A percentile compares a stretch with the other conserved stretches of the same genome.
These are phyloP conservation scores for Oxytropis ochrocephala DNA, from an alignment of 306 rosid species.

Conservation along the genomic window DNA sequence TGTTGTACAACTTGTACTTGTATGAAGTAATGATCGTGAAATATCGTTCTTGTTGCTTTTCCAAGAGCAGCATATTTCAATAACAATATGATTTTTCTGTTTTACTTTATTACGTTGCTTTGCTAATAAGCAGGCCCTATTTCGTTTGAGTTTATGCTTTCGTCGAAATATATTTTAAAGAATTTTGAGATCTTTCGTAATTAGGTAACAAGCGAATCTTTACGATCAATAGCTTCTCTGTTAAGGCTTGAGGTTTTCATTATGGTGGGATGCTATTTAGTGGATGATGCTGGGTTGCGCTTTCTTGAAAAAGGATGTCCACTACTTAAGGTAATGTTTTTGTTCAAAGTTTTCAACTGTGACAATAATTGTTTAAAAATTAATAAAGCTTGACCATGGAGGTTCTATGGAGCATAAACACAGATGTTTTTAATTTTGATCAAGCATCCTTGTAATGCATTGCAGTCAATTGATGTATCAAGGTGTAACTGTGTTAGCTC, in stretches of 20 bases:
- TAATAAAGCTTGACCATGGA: not conserved
- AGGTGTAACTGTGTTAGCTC: slow-evolving; percentile 50
- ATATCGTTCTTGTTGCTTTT: not conserved
- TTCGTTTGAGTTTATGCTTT: not conserved
- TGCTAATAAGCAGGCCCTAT: not conserved
- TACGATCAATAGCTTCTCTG: slow-evolving; percentile 52
- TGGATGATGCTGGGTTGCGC: slow-evolving; percentile 48
- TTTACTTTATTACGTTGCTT: not conserved
- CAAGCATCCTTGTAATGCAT: not conserved
- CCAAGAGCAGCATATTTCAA: not conserved
- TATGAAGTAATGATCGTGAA: not conserved
- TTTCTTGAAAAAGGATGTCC: slow-evolving; percentile 56
- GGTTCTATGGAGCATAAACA: not conserved
- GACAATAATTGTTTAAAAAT: not conserved
- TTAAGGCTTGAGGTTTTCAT: slow-evolving; percentile 45
- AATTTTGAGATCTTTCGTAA: not conserved
- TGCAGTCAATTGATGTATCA: slow-evolving; percentile 61
- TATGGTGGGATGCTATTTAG: slow-evolving; percentile 48
- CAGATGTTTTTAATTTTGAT: not conserved
- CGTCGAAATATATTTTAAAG: not conserved
- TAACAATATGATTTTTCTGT: not conserved
- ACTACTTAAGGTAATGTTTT: slow-evolving; percentile 40
- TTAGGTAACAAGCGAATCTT: slow-evolving; percentile 51
- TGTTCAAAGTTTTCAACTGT: not conserved
- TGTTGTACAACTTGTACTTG: not conserved